Percentiles rank a stretch among this genome's conserved stretches.
Evolutionary conservation across 495 filamentous ascomycete species (phyloP).

Genomic region (Opeltia flavorubescens): DNA sequence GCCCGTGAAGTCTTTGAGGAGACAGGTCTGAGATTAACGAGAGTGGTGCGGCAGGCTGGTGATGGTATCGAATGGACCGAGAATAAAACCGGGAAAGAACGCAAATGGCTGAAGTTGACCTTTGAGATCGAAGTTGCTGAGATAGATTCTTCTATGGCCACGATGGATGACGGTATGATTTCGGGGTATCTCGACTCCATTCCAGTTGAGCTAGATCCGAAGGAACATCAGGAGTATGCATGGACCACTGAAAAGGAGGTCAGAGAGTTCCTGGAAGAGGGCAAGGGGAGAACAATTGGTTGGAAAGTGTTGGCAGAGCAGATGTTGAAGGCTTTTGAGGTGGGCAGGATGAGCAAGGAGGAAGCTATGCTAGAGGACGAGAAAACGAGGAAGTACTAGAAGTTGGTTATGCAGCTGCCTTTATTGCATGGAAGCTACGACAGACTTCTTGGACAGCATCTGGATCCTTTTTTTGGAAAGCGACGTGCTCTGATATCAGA

Average conservation of each 20-base stretch:
- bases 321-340: slow-evolving; percentile 8
- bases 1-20: slow-evolving; percentile 46
- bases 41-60: slow-evolving; percentile 30
- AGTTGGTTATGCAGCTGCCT: too few relatives aligned
- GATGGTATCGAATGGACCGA: slow-evolving; percentile 16
- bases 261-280: slow-evolving; percentile 5
- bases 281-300: not conserved
- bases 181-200: slow-evolving; percentile 26
- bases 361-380: too few relatives aligned
- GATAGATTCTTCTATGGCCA: slow-evolving; percentile 20
- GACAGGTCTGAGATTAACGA: slow-evolving; percentile 36
- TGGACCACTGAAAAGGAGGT: slow-evolving; percentile 34
- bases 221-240: slow-evolving; percentile 29
- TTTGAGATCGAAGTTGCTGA: slow-evolving; percentile 23
- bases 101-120: slow-evolving; percentile 19
- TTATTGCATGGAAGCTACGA: too few relatives aligned
- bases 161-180: slow-evolving; percentile 6
- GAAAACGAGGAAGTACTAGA: too few relatives aligned
- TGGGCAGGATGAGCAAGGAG: not conserved
- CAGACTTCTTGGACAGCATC: too few relatives aligned
- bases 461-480: too few relatives aligned
- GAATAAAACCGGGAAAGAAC: not conserved
- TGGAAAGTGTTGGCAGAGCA: not conserved
- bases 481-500: too few relatives aligned
- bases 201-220: slow-evolving; percentile 24